Percentiles rank a stretch among this genome's conserved stretches.
Evolutionary conservation across 768 basidiomycete genomes (phyloP).

Genomic region (Trametes punicea): DNA sequence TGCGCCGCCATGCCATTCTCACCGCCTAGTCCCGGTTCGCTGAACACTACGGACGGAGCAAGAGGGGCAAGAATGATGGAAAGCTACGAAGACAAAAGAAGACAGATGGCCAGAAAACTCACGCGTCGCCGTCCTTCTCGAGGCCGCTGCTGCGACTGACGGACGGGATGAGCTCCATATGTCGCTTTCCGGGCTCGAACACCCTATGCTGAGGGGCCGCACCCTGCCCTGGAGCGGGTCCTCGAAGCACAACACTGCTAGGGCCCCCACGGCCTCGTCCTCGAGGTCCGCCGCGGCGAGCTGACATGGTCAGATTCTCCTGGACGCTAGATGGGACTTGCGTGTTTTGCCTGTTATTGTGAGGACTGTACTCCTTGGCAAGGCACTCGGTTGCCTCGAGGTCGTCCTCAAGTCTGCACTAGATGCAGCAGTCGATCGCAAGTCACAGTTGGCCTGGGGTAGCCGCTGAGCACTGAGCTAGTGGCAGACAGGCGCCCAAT

Average conservation of each 20-base stretch:
- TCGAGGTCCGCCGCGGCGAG: background rate
- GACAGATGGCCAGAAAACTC: slow-evolving; percentile 39
- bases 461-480: too few relatives aligned
- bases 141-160: slow-evolving; percentile 76
- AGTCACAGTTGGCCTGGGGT: too few relatives aligned
- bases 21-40: too few relatives aligned
- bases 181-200: slow-evolving; percentile 29
- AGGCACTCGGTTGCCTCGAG: too few relatives aligned
- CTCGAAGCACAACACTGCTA: background rate
- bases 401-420: too few relatives aligned
- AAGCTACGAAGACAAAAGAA: background rate
- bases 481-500: too few relatives aligned
- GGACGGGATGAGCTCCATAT: slow-evolving; percentile 66
- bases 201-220: slow-evolving; percentile 12
- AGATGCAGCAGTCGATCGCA: too few relatives aligned
- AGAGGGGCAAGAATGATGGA: background rate
- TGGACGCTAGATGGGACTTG: background rate
- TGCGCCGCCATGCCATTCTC: too few relatives aligned
- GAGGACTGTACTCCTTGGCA: too few relatives aligned
- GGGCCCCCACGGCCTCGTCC: background rate
- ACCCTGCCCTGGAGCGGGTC: background rate
- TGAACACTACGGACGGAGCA: too few relatives aligned
- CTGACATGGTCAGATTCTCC: background rate
- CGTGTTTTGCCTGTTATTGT: too few relatives aligned
- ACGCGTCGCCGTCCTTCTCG: slow-evolving; percentile 74